phyloP scores from a whole-genome alignment of 192 early-diverging fungal species.

The Coemansia sp. region DNA sequence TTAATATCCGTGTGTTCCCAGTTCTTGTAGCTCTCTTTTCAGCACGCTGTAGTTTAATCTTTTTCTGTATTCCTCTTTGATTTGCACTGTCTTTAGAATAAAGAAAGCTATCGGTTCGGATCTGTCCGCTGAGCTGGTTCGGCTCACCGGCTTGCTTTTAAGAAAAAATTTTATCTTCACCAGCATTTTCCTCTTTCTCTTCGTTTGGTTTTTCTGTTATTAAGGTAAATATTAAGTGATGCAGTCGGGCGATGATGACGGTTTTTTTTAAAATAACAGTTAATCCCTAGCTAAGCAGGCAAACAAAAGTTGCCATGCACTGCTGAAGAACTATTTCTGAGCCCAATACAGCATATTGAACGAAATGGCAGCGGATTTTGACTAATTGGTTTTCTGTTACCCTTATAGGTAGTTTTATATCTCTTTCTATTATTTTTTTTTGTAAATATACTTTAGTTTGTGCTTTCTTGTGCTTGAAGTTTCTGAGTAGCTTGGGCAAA shows the following conservation, averaged over 20 bases:
- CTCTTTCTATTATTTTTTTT: slow-evolving; percentile 2
- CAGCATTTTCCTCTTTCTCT: neutral
- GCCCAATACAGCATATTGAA: neutral
- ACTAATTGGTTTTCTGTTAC: neutral
- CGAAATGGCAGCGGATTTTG: neutral
- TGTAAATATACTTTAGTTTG: slow-evolving; percentile 6
- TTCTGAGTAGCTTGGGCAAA: slow-evolving; percentile 55
- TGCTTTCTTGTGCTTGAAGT: slow-evolving; percentile 18
- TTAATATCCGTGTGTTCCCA: neutral
- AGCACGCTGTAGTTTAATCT: slow-evolving; percentile 10
- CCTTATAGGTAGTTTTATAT: too few relatives aligned
- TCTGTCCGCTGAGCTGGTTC: slow-evolving; percentile 1
- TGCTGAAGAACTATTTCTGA: slow-evolving; percentile 44
- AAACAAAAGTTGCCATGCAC: slow-evolving; percentile 1
- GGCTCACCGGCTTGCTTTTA: neutral
- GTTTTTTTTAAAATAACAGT: slow-evolving; percentile 3
- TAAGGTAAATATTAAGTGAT: slow-evolving; percentile 2
- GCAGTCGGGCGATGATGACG: slow-evolving; percentile 23
- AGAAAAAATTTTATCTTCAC: neutral
- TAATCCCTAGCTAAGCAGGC: slow-evolving; percentile 39
- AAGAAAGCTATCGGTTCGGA: neutral
- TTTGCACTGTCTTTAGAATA: neutral
- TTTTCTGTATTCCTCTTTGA: slow-evolving; percentile 12
- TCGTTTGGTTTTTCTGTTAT: neutral
- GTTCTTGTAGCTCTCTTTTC: neutral